These are phyloP conservation scores for Fraxinus platypoda DNA, from an alignment of 305 asterid genomes.

Conservation along the genomic window DNA sequence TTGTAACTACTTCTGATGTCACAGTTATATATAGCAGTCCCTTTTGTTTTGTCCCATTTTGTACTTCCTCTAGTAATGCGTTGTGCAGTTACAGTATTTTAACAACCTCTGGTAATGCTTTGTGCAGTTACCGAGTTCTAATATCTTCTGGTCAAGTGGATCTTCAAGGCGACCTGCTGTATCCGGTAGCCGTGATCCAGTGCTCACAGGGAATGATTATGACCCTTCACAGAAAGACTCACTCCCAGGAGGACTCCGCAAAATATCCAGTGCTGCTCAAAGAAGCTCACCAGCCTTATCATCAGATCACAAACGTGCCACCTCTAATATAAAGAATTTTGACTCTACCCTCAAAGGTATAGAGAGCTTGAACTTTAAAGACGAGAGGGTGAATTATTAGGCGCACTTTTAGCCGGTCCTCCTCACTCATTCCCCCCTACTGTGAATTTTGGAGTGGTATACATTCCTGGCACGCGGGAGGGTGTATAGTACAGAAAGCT, in stretches of 20 bases:
- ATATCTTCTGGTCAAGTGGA: conserved; percentile 29
- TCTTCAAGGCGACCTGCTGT: conserved; percentile 65
- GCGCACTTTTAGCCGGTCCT: neutral
- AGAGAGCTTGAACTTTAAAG: conserved; percentile 62
- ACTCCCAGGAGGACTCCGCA: conserved; percentile 50
- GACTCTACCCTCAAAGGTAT: conserved; percentile 81
- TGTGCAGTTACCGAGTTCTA: conserved; percentile 55
- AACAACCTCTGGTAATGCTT: neutral
- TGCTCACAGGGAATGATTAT: conserved; percentile 31
- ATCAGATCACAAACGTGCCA: conserved; percentile 54
- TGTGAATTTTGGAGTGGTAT: neutral
- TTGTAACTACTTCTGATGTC: neutral
- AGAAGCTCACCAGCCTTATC: conserved; percentile 49
- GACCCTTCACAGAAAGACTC: conserved; percentile 18
- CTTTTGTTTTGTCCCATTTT: neutral
- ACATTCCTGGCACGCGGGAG: neutral
- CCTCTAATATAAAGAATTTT: conserved; percentile 33
- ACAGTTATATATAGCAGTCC: neutral
- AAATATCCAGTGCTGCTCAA: conserved; percentile 14
- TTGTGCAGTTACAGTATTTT: conserved; percentile 38
- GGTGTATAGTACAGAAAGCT: neutral
- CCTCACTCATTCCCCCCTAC: neutral
- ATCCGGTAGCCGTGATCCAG: conserved; percentile 61
- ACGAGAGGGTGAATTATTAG: conserved; percentile 50
- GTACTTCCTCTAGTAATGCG: neutral